Base-by-base conservation (phyloP, 2,329 filamentous ascomycete genomes). In the Metarhizium humberi region DNA sequence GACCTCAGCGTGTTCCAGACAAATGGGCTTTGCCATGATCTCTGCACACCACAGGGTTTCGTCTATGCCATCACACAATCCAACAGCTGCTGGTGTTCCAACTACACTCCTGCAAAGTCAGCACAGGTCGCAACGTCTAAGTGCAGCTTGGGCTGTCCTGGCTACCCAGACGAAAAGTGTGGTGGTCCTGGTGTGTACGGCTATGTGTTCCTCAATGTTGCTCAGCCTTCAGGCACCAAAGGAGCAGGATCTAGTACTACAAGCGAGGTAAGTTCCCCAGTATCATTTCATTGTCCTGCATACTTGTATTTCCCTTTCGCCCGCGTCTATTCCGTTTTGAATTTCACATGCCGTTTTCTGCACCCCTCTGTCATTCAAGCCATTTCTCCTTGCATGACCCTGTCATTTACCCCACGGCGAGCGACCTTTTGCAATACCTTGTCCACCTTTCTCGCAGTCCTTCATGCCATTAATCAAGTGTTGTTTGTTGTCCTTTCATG, bases 1-100 rank as follows among this genome's bases (percentile, higher is more conserved):
- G 82, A 81, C 59, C 64, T 67, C 36, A 79, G 75, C 58, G 78
- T 77, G 60, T 86, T 71, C 58, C 86, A 90, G 67, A 87, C 86
- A 20, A 84, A 89, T 61, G 87, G 87, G 34, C 77, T 84, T 13
- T 92, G 88, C 66, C 71, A 75, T 51, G 72, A 80, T 51, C 77
- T 77, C 51, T 92, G 88, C 70, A 62, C 69, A 30, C 36, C 38
- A 32, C 63, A 66, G 20, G 62, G 75, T 16, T 87, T 77, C 60
- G 86, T 87, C 43, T 88, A 85, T 58, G 87, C 86, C 60, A 75
- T 92, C 50, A 73, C 91, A 1, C 79, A 89, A 62, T 76, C 71
- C 16, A 73, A 81, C 36, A 69, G 76, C 52, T 92, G 88, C 66
- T 92, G 87, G 87, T 92, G 88, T 67, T 85, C 86, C 42, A 79